Conservation (phyloP, 139 green algal genomes). For the Coccomyxa sp. region DNA sequence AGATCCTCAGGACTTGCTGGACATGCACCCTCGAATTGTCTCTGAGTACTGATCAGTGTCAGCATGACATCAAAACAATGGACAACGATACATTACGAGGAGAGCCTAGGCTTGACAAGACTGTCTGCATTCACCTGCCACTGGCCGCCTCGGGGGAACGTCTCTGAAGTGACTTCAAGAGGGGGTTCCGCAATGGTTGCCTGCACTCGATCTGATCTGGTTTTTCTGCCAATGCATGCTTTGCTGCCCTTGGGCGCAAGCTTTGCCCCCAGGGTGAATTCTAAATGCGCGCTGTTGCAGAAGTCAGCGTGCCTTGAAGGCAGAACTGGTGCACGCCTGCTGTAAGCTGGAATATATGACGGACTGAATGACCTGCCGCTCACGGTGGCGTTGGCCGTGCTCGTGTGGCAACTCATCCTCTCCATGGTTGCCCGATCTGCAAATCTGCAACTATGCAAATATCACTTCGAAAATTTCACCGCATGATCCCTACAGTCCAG, state of each 20-base stretch:
- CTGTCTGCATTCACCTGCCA: conserved; percentile 45
- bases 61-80: too few species aligned
- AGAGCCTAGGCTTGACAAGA: not conserved
- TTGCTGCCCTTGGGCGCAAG: not conserved
- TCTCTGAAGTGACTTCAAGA: not conserved
- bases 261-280: too few species aligned
- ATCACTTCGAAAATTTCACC: too few species aligned
- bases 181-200: not conserved
- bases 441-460: too few species aligned
- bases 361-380: not conserved
- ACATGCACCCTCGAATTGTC: not conserved
- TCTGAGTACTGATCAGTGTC: too few species aligned
- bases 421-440: not conserved
- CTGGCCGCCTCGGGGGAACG: conserved; percentile 38
- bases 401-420: not conserved
- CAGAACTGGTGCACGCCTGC: too few species aligned
- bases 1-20: not conserved
- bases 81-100: not conserved
- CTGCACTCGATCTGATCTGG: not conserved
- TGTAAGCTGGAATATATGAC: too few species aligned
- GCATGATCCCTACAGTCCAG: too few species aligned
- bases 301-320: too few species aligned
- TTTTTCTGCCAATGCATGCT: not conserved
- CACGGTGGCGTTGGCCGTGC: not conserved
- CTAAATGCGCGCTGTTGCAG: too few species aligned